Evolutionary conservation across 73 alveolate genomes (phyloP).

Genomic region (Tetrahymena borealis): DNA sequence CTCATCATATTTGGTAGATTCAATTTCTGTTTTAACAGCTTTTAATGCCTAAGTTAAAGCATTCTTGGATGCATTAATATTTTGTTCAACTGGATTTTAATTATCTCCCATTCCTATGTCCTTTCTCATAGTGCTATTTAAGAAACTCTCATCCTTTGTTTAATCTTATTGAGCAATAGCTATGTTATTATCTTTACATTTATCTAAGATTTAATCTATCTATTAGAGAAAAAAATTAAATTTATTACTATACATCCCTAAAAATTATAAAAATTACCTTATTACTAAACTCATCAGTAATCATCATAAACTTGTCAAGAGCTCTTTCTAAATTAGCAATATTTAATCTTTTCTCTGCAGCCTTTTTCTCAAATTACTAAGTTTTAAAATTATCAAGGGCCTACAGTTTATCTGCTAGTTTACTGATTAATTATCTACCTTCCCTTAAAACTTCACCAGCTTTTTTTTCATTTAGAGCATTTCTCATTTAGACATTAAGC

Average conservation of each 20-base stretch:
- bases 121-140: neutral
- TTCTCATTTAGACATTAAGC: neutral
- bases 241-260: neutral
- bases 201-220: neutral
- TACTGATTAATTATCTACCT: neutral
- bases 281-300: neutral
- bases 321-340: neutral
- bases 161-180: neutral
- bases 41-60: neutral
- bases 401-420: neutral
- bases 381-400: neutral
- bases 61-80: neutral
- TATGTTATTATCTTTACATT: neutral
- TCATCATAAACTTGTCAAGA: neutral
- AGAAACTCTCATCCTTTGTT: neutral
- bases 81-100: neutral
- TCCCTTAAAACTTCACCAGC: neutral
- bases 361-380: neutral
- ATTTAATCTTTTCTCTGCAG: neutral
- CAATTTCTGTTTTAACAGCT: neutral
- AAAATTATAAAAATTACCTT: neutral
- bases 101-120: neutral
- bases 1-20: neutral
- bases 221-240: neutral
- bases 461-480: neutral